A percentile compares a stretch with the other conserved stretches of the same genome.
Conservation (phyloP, 768 basidiomycete genomes). For the Sistotremastrum niveocremeum region DNA sequence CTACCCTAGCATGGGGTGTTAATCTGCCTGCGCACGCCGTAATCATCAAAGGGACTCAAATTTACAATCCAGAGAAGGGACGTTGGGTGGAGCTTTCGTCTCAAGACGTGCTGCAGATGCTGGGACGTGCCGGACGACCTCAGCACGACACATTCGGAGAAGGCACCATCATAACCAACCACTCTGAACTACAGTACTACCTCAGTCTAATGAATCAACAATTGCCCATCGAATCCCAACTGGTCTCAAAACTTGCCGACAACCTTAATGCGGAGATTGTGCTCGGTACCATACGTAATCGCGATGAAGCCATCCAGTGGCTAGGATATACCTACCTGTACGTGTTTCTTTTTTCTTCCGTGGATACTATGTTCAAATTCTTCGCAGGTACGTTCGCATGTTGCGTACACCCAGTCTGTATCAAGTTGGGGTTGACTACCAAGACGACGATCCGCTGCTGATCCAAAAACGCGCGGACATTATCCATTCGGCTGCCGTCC, state of each 20-base stretch:
- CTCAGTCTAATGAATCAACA: conserved; percentile 92
- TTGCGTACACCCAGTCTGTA: conserved; percentile 80
- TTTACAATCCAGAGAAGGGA: conserved; percentile 98
- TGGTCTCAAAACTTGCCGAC: conserved; percentile 83
- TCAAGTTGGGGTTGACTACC: conserved; percentile 79
- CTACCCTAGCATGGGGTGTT: conserved; percentile 98
- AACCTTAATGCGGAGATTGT: conserved; percentile 97
- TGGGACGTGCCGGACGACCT: conserved; percentile 92
- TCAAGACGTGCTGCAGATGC: conserved; percentile 97
- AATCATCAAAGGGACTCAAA: conserved; percentile 99
- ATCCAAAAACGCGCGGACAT: conserved; percentile 94
- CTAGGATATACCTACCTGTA: conserved; percentile 88
- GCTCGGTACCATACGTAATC: conserved; percentile 83
- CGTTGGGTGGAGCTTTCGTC: conserved; percentile 92
- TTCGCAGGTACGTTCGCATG: conserved; percentile 81
- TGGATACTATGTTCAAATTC: conserved; percentile 6
- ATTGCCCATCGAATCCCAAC: conserved; percentile 93
- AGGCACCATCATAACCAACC: conserved; percentile 97
- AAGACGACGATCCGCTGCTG: conserved; percentile 68
- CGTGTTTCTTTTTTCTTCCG: conserved; percentile 17
- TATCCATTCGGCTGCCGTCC: conserved; percentile 80
- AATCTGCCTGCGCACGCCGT: conserved; percentile 96
- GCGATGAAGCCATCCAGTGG: conserved; percentile 97
- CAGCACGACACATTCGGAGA: conserved; percentile 97
- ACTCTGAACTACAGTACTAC: conserved; percentile 94